Percentiles rank a stretch among this genome's conserved stretches.
Evolutionary conservation across 2,329 filamentous ascomycete genomes (phyloP).

Genomic region (Scedosporium dehoogii): DNA sequence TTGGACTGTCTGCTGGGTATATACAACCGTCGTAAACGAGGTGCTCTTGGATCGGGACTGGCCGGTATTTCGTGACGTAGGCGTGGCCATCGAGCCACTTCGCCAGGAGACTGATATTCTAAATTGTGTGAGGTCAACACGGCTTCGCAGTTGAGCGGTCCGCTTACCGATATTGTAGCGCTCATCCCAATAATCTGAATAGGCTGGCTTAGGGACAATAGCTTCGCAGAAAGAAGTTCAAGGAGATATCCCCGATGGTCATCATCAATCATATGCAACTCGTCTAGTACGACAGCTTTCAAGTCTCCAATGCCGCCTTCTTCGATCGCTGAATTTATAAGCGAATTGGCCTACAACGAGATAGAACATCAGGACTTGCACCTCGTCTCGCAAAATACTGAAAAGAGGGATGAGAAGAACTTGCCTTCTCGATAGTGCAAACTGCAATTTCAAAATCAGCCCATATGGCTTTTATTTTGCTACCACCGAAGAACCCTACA

Average conservation of each 20-base stretch:
- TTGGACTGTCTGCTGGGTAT: slow-evolving; percentile 46
- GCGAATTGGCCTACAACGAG: slow-evolving; percentile 52
- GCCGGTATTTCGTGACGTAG: slow-evolving; percentile 63
- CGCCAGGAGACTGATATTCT: slow-evolving; percentile 63
- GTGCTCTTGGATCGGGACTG: slow-evolving; percentile 67
- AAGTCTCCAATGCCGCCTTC: slow-evolving; percentile 57
- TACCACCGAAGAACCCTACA: slow-evolving; percentile 66
- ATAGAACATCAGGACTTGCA: not conserved
- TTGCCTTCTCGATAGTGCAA: slow-evolving; percentile 67
- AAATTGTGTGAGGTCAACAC: not conserved
- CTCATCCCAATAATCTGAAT: slow-evolving; percentile 74
- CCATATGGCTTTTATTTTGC: slow-evolving; percentile 57
- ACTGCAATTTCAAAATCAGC: slow-evolving; percentile 67
- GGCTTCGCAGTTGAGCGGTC: not conserved
- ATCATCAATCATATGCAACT: slow-evolving; percentile 76
- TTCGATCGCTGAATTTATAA: slow-evolving; percentile 64
- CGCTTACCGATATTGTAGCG: slow-evolving; percentile 59
- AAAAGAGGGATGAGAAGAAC: slow-evolving; percentile 4
- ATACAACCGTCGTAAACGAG: slow-evolving; percentile 61
- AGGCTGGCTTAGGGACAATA: slow-evolving; percentile 56
- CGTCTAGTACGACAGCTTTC: slow-evolving; percentile 61
- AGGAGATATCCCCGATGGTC: slow-evolving; percentile 65
- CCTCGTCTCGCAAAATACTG: not conserved
- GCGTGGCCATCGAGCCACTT: slow-evolving; percentile 62
- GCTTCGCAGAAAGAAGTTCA: slow-evolving; percentile 64